Conservation (phyloP, 306 rosid genomes). For the Fragaria iinumae region DNA sequence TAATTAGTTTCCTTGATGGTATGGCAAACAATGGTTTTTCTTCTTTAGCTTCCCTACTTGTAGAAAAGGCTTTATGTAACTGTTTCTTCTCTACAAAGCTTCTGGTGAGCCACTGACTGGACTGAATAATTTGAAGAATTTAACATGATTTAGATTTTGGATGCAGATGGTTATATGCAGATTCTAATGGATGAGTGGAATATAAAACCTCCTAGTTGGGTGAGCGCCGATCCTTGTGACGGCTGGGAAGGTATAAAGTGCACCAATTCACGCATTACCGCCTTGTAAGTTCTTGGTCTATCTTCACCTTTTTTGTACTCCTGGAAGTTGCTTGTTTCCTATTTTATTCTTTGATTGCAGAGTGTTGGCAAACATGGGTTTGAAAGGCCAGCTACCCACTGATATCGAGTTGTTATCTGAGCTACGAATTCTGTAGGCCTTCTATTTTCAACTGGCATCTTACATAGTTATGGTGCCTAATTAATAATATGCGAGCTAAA, state of each 20-base stretch:
- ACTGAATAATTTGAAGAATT: neutral
- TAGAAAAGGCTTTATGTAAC: neutral
- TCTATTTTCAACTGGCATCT: neutral
- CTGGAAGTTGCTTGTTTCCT: neutral
- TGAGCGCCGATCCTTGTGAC: slow-evolving; percentile 15
- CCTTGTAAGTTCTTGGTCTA: slow-evolving; percentile 11
- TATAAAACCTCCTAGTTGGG: slow-evolving; percentile 13
- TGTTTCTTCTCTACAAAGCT: neutral
- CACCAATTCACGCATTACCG: slow-evolving; percentile 10
- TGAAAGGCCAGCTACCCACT: slow-evolving; percentile 43
- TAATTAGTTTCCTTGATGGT: neutral
- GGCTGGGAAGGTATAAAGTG: slow-evolving; percentile 23
- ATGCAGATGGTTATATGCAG: slow-evolving; percentile 15
- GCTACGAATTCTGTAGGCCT: slow-evolving; percentile 38
- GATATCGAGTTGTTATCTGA: slow-evolving; percentile 45
- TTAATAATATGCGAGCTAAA: neutral
- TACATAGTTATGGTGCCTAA: neutral
- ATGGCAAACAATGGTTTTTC: neutral
- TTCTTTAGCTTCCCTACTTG: neutral
- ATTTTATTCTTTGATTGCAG: slow-evolving; percentile 13
- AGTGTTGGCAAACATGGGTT: slow-evolving; percentile 29
- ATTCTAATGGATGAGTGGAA: slow-evolving; percentile 19
- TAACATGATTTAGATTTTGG: neutral
- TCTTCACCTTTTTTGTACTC: neutral
- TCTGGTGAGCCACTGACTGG: neutral